Evolutionary conservation across 768 basidiomycete species (phyloP).

Genomic region (Pleurotus eryngii): DNA sequence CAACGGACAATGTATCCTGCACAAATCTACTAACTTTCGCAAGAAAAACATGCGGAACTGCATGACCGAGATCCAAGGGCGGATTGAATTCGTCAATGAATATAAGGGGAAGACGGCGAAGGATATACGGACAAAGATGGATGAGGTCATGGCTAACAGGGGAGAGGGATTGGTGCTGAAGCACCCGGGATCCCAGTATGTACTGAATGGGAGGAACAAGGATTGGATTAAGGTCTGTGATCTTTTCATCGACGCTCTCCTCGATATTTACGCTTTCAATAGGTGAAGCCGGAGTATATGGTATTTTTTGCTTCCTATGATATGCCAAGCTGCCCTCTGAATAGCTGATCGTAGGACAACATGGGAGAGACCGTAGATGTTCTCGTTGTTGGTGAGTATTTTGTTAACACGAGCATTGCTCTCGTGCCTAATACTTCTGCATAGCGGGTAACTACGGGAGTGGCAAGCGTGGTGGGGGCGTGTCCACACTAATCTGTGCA

Average conservation of each 20-base stretch:
- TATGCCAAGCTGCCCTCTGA: background rate
- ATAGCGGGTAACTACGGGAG: constrained; percentile 85
- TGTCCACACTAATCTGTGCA: constrained; percentile 88
- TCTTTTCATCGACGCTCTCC: background rate
- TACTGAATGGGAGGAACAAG: constrained; percentile 81
- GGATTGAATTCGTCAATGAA: constrained; percentile 76
- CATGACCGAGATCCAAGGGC: constrained; percentile 67
- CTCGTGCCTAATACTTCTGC: constrained; percentile 1
- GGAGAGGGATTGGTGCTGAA: constrained; percentile 96
- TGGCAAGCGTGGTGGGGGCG: constrained; percentile 81
- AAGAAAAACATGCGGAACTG: constrained; percentile 74
- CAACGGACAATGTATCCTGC: constrained; percentile 76
- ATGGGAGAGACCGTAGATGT: constrained; percentile 93
- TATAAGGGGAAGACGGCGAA: constrained; percentile 70
- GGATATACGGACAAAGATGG: constrained; percentile 79
- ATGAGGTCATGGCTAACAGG: constrained; percentile 75
- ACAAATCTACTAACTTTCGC: constrained; percentile 68
- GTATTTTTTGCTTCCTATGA: constrained; percentile 31
- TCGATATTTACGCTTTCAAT: background rate
- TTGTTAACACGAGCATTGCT: background rate
- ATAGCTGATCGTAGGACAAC: constrained; percentile 56
- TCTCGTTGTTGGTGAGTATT: constrained; percentile 73
- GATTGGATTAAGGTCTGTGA: constrained; percentile 84
- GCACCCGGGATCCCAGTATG: constrained; percentile 75
- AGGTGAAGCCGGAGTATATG: constrained; percentile 89